Conservation (phyloP, 2,329 filamentous ascomycete species). For the Venturia pyrina region DNA sequence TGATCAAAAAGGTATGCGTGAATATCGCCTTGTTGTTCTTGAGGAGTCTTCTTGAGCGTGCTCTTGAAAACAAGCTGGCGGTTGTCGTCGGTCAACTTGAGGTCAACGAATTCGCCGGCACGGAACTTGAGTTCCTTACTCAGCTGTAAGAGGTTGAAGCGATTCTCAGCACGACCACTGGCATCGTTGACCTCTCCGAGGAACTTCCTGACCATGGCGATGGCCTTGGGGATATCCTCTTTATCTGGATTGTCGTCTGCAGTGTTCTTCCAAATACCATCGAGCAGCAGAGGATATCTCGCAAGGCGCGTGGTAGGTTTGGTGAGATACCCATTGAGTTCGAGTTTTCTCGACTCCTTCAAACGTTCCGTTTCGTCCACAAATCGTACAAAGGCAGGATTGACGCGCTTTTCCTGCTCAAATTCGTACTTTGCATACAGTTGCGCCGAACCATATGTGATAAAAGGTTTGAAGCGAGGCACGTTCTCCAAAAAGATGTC, state of each 20-base stretch:
- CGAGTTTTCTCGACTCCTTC: constrained; percentile 92
- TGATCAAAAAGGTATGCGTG: constrained; percentile 96
- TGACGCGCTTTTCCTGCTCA: constrained; percentile 85
- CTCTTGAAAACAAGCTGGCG: constrained; percentile 93
- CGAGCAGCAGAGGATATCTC: constrained; percentile 82
- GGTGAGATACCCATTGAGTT: constrained; percentile 93
- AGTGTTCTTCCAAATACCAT: constrained; percentile 86
- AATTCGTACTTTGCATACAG: constrained; percentile 97
- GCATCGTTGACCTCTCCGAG: constrained; percentile 84
- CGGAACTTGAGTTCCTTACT: constrained; percentile 88
- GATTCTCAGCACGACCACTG: constrained; percentile 93
- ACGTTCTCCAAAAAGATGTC: constrained; percentile 92
- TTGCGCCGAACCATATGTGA: constrained; percentile 91
- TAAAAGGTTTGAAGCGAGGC: constrained; percentile 89
- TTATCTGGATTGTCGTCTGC: constrained; percentile 83
- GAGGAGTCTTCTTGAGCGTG: constrained; percentile 82
- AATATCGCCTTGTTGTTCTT: constrained; percentile 72
- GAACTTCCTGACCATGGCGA: constrained; percentile 77
- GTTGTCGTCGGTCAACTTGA: constrained; percentile 88
- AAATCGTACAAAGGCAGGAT: constrained; percentile 76
- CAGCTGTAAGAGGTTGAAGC: constrained; percentile 87
- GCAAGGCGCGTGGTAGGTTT: constrained; percentile 94
- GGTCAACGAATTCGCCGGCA: constrained; percentile 79
- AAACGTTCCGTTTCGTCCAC: constrained; percentile 93
- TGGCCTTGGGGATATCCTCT: constrained; percentile 82